These are phyloP conservation scores for Rubus parviflorus DNA, from an alignment of 306 rosid species.

Conservation along the genomic window DNA sequence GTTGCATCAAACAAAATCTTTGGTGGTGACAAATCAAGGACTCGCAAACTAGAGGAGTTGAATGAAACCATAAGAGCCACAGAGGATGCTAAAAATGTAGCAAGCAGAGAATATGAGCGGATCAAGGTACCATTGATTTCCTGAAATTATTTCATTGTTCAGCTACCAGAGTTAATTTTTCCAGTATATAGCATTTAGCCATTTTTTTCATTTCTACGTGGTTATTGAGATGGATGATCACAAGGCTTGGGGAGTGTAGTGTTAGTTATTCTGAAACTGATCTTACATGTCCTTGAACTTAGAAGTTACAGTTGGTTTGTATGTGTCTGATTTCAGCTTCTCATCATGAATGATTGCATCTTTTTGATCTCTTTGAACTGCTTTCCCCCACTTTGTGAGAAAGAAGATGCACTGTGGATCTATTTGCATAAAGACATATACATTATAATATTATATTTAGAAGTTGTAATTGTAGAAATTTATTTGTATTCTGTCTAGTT, in stretches of 20 bases:
- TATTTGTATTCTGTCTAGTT: not conserved
- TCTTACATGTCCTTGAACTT: not conserved
- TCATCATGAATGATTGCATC: not conserved
- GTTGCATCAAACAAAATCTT: slow-evolving; percentile 83
- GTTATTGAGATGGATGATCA: not conserved
- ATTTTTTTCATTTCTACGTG: not conserved
- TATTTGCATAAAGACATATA: no score
- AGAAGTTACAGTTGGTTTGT: not conserved
- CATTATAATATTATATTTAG: no score
- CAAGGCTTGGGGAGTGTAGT: not conserved
- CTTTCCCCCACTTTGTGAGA: not conserved
- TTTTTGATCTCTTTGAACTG: not conserved
- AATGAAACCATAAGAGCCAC: slow-evolving; percentile 74
- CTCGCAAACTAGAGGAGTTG: slow-evolving; percentile 75
- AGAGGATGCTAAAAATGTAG: slow-evolving; percentile 82
- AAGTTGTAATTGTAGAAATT: not conserved
- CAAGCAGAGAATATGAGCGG: slow-evolving; percentile 81
- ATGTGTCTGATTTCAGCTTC: not conserved
- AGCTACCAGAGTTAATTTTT: not conserved
- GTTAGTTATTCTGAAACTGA: not conserved
- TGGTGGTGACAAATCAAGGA: slow-evolving; percentile 84
- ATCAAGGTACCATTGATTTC: slow-evolving; percentile 63
- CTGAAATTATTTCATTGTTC: not conserved
- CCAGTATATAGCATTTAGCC: not conserved
- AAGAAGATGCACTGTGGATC: no score